phyloP scores from a whole-genome alignment of 345 rosid species.

The Citrus reticulata region DNA sequence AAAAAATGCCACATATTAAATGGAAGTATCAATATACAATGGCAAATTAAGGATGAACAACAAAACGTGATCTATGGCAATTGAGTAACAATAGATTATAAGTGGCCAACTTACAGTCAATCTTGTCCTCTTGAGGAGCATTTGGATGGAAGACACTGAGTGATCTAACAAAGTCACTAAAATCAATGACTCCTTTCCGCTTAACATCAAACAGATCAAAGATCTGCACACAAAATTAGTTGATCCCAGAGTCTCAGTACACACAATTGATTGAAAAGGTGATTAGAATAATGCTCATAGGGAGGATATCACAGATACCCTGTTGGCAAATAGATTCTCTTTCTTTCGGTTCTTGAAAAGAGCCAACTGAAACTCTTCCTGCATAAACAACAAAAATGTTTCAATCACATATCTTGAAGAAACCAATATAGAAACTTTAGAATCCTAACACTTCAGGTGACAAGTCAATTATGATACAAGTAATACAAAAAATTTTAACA shows the following conservation, averaged over 20 bases:
- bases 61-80: not conserved
- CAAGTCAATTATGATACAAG: not conserved
- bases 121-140: slow-evolving; percentile 74
- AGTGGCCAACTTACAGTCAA: slow-evolving; percentile 61
- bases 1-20: slow-evolving; percentile 3
- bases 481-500: not conserved
- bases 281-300: not conserved
- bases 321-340: slow-evolving; percentile 90
- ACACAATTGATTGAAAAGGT: not conserved
- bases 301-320: slow-evolving; percentile 43
- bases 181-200: slow-evolving; percentile 87
- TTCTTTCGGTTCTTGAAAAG: slow-evolving; percentile 85
- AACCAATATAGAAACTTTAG: not conserved
- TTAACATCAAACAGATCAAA: slow-evolving; percentile 94
- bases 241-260: not conserved
- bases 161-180: slow-evolving; percentile 89
- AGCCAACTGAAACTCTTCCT: slow-evolving; percentile 98
- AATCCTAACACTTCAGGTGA: not conserved
- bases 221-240: slow-evolving; percentile 47
- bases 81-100: not conserved
- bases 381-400: slow-evolving; percentile 26
- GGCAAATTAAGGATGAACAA: not conserved
- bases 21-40: not conserved
- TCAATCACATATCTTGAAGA: not conserved
- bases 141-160: slow-evolving; percentile 93